A percentile compares a stretch with the other conserved stretches of the same genome.
Conservation (phyloP, 1,284 basidiomycete genomes). For the Chalciporus piperatoides region DNA sequence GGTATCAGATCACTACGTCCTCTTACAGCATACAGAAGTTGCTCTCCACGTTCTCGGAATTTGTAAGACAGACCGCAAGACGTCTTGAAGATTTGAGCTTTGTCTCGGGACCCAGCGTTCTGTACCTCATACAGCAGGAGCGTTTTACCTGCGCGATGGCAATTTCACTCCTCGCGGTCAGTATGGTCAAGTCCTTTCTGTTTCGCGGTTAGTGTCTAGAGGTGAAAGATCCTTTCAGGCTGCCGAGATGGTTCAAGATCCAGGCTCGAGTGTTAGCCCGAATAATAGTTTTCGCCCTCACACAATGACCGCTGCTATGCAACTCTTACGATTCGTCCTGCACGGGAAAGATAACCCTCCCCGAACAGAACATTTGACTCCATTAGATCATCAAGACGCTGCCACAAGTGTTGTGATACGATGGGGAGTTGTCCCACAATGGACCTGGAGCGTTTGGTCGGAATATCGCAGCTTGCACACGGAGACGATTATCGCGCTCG, state of each 20-base stretch:
- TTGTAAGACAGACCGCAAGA: constrained; percentile 21
- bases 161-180: constrained; percentile 52
- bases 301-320: constrained; percentile 42
- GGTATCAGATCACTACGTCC: background rate
- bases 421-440: constrained; percentile 52
- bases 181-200: constrained; percentile 16
- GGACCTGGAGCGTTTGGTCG: constrained; percentile 63
- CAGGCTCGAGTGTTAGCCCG: background rate
- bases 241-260: constrained; percentile 15
- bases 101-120: constrained; percentile 2
- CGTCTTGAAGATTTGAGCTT: constrained; percentile 13
- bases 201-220: background rate
- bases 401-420: constrained; percentile 47
- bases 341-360: constrained; percentile 17
- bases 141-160: constrained; percentile 48
- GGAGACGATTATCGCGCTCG: constrained; percentile 49
- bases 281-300: constrained; percentile 42
- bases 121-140: constrained; percentile 33
- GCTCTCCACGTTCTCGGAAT: constrained; percentile 20
- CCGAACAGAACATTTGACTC: constrained; percentile 17
- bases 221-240: constrained; percentile 16
- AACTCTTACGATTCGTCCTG: constrained; percentile 44
- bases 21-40: constrained; percentile 21
- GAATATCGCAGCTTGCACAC: constrained; percentile 48
- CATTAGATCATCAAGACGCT: constrained; percentile 37